Evolutionary conservation across 148 eudicot genomes (phyloP), one percentile per base, ranked within the genome.

Genomic region (Suaeda aralocaspica): DNA sequence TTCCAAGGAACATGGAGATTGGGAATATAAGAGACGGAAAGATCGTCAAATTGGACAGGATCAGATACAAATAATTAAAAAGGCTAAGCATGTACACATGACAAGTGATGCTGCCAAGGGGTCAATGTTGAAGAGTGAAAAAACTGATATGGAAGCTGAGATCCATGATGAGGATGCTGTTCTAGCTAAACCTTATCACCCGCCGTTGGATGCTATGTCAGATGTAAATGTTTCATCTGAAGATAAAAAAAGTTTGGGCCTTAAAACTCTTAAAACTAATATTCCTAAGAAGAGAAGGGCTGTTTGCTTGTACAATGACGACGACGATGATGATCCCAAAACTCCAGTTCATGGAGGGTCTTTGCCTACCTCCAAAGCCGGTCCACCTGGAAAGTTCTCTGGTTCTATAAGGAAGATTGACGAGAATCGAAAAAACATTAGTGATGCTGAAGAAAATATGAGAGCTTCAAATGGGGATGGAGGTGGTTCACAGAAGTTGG

Each of bases 271-370:
- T 33, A 87, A 71, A 74, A 77, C 31, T 77, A 92, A 80, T 34
- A 56, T 46, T 41, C 75, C 66, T 1, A 66, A 58, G 26, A 90
- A 83, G 78, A 80, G 96, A 64, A 81, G 96, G 79, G 96, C 96
- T 77, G 92, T 93, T 73, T 84, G 87, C 74, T 64, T 90, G 55
- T 81, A 66, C 67, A 63, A 63, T 63, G 67, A 85, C 66, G 92
- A 87, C 29, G 86, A 83, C 57, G 84, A 84, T 57, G 88, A 82
- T 10, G 96, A 74, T 61, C 91, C 91, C n/a, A 94, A 86, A 73
- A 94, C 99, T 66, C 99, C 99, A 21, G 78, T 94, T 64, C 99
- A 91, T 76, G 96, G 89, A 56, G 74, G 80, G 31, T 74, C 86
- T 62, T 58, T 67, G 28, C 33, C 80, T 72, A 68, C 78, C 4